These are phyloP conservation scores for Candida koratica DNA, from an alignment of 805 yeast genomes.

Conservation along the genomic window DNA sequence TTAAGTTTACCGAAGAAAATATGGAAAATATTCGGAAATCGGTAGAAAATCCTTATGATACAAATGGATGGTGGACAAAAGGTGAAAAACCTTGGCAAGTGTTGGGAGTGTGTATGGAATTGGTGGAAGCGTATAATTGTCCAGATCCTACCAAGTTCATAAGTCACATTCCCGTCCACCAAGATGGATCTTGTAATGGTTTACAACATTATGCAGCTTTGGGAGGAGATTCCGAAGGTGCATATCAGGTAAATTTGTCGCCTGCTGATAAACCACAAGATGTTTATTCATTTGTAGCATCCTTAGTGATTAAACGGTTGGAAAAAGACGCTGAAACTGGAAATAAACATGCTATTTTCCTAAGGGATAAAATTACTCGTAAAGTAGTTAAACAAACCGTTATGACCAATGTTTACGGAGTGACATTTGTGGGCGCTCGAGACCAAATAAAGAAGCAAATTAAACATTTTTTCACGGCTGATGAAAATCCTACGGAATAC, in stretches of 20 bases:
- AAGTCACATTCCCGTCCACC: conserved; percentile 77
- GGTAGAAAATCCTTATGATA: conserved; percentile 59
- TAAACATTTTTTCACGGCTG: conserved; percentile 50
- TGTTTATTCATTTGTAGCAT: conserved; percentile 69
- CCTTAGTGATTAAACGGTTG: conserved; percentile 53
- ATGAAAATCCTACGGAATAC: conserved; percentile 25
- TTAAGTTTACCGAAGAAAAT: conserved; percentile 54
- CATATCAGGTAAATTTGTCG: conserved; percentile 68
- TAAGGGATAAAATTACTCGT: conserved; percentile 65
- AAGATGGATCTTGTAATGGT: conserved; percentile 86
- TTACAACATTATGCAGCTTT: conserved; percentile 83
- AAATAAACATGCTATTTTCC: conserved; percentile 48
- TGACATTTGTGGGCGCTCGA: conserved; percentile 88
- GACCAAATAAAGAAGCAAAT: conserved; percentile 82
- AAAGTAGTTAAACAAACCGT: conserved; percentile 95
- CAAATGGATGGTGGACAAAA: conserved; percentile 60
- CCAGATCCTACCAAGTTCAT: conserved; percentile 62
- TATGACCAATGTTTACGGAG: conserved; percentile 98
- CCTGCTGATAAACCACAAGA: conserved; percentile 75
- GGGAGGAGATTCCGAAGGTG: conserved; percentile 84
- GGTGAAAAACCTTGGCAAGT: conserved; percentile 88
- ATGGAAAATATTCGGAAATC: conserved; percentile 51
- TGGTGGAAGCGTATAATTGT: conserved; percentile 55
- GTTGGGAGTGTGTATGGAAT: conserved; percentile 64
- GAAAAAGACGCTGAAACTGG: conserved; percentile 52